Conservation (phyloP, 192 early-diverging fungal species). For the Allomyces macrogynus region DNA sequence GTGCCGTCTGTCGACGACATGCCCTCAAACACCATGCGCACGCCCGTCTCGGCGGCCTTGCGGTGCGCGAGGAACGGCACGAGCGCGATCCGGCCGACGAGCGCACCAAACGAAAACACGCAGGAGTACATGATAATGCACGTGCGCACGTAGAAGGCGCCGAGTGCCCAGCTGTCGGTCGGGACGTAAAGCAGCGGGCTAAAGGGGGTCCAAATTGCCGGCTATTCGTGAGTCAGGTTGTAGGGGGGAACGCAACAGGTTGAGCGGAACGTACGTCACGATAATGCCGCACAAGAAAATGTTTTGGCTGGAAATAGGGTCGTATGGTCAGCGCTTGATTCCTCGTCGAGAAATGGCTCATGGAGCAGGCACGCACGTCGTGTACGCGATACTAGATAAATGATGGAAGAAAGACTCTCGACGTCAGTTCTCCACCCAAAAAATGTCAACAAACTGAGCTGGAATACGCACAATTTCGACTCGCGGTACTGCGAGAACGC, state of each 20-base stretch:
- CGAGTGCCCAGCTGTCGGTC: not conserved
- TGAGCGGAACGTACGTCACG: not conserved
- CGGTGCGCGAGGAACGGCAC: not conserved
- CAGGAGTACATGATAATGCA: not conserved
- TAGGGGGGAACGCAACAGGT: no score
- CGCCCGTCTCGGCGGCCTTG: not conserved
- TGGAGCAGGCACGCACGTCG: no score
- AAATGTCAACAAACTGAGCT: no score
- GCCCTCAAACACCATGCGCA: not conserved
- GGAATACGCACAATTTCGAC: no score
- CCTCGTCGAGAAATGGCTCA: no score
- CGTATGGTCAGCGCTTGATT: no score
- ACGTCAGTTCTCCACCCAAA: no score
- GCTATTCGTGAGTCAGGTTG: no score
- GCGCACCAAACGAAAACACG: not conserved
- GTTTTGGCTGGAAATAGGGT: not conserved
- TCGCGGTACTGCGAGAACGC: no score
- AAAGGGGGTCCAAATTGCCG: no score
- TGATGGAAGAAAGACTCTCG: no score
- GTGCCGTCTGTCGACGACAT: not conserved
- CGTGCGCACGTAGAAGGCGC: not conserved
- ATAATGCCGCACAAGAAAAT: not conserved
- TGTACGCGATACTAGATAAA: no score
- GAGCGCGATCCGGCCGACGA: not conserved
- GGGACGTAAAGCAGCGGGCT: not conserved